Base-by-base conservation (phyloP, 352 stramenopile species). In the Globisporangium paroecandrum region DNA sequence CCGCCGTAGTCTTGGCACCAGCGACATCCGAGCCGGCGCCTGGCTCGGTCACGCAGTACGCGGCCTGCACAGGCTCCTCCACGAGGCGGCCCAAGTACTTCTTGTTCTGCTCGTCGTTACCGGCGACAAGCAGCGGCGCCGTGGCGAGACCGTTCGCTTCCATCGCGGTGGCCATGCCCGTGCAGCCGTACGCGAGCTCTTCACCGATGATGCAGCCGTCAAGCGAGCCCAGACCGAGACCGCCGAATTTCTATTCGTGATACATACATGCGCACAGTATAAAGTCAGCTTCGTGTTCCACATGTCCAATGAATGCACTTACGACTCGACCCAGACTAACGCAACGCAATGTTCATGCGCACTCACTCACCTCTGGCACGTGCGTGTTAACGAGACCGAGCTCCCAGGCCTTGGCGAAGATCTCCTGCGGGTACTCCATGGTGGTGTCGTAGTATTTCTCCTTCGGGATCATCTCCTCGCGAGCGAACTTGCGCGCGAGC, bases 1-100 rank as follows among this genome's bases (percentile, higher is more conserved):
- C 86, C 9, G 93, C 93, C 36, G 81, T 93, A 5, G 93, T 98
- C 77, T 96, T 96, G 72, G 93, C 87, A 12, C 78, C 87, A 5
- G 91, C 89, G 25, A 97, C 89, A 62, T 98, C 93, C 34, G 82
- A 95, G 64, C 93, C 93, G 20, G 91, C 91, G 29, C 87, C 89
- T 0, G 93, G 90, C 65, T 98, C 93, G 1, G 91, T 98, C 58
- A 98, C 87, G 65, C 90, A 96, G 77, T 97, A 97, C 20, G 87
- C 85, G 47, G 88, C 87, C 70, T 97, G 85, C 9, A 93, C 66
- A 1, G 90, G 88, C 64, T 90, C 89, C 38, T 95, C 89, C 10
- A 89, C 81, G 22, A 97, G 76, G 5, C 84, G 82, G 9, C 86
- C 89, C 25, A 97, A 79, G 71, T 97, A 97, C 71, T 97, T 94